Conservation (phyloP, 139 green algal species). For the Tetradesmus lagerheimii region DNA sequence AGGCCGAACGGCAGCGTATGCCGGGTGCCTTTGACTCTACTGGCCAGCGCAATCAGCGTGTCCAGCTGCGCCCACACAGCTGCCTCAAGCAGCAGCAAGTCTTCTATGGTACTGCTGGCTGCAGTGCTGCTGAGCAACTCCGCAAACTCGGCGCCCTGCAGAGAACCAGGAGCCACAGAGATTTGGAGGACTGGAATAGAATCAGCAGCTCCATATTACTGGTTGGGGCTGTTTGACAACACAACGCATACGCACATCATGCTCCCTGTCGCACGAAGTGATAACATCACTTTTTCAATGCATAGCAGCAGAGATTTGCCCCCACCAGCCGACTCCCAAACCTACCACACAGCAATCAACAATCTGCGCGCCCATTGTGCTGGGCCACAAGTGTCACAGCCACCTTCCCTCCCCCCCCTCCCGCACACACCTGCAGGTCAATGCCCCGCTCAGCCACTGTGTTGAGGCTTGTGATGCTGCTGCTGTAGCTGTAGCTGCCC, state of each 20-base stretch:
- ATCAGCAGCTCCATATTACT: background rate
- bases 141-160: background rate
- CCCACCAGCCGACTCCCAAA: too few species aligned
- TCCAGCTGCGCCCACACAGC: slow-evolving; percentile 62
- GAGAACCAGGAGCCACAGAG: background rate
- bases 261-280: too few species aligned
- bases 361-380: too few species aligned
- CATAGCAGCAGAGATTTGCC: too few species aligned
- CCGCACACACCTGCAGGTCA: background rate
- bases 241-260: too few species aligned
- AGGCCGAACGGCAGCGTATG: slow-evolving; percentile 56
- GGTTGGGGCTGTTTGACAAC: too few species aligned
- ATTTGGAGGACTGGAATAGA: background rate
- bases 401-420: too few species aligned
- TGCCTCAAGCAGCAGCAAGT: slow-evolving; percentile 58
- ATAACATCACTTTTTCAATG: too few species aligned
- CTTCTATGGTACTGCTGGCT: background rate
- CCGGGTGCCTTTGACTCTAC: slow-evolving; percentile 21
- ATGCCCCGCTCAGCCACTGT: background rate
- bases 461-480: slow-evolving; percentile 36
- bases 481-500: background rate
- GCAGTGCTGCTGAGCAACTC: slow-evolving; percentile 13
- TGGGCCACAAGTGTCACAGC: too few species aligned
- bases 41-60: slow-evolving; percentile 45
- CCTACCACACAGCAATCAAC: too few species aligned